Base-by-base conservation (phyloP, 108 stramenopile genomes). In the Nitzschia palea region DNA sequence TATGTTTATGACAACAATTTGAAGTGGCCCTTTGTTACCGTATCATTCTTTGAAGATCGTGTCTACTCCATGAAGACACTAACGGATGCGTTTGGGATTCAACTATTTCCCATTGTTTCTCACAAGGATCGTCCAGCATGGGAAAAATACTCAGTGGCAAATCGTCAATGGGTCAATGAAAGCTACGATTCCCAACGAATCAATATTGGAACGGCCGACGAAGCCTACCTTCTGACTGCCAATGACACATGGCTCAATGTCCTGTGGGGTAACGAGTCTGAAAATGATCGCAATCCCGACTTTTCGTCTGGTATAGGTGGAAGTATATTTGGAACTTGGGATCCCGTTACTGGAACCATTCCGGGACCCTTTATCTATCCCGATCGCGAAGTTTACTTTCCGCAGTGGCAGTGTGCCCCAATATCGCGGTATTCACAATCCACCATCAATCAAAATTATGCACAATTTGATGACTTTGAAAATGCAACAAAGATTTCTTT, bases 11-110 rank as follows among this genome's bases (percentile, higher is more conserved):
- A 17, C 17, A 44, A 17, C 44, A 44, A 44, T 44, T 2, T 3
- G 3, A 44, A 17, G 3, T 44, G 44, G 44, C 44, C 44, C 20
- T 44, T 44, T 3, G 44, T 44, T 1, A 44, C 44, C 18, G 29
- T 60, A 42, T 37, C 59, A 34, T 23, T 30, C 22, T 60, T 60
- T 42, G 50, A 51, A 51, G 50, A 51, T 8, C 50, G 20, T 8
- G 20, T 51, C 50, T 18, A 20, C 8, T 10, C 18, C 18, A 51
- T 22, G 50, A 15, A 51, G 20, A 18, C 50, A 6, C 20, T 51
- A 18, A 51, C 50, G 18, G 50, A 51, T 51, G 50, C 50, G 17
- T 51, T 18, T 51, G 50, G 10, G 6, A 22, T 51, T 20, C 17
- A 9, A 60, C 59, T 60, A 8, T 30, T 42, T 40, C 59, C 34